Evolutionary conservation across 2,329 filamentous ascomycete genomes (phyloP), one percentile per base, ranked within the genome.

Genomic region (Coniochaeta hoffmannii): DNA sequence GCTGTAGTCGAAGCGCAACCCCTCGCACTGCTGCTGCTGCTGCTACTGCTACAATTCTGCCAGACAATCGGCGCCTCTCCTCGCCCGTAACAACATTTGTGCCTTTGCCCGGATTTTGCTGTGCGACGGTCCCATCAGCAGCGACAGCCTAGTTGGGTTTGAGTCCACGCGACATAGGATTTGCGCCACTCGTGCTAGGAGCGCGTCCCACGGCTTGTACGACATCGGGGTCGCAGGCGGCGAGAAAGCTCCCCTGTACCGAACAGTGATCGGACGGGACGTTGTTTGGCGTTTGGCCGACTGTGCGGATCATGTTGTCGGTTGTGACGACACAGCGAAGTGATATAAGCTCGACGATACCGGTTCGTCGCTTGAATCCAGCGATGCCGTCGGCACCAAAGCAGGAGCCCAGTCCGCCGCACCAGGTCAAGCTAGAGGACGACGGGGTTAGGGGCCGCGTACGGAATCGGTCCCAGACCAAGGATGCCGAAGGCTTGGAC

Each of bases 391-490:
- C 41, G 12, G 24, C 24, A 15, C 65, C 72, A 53, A 62, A 65
- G 35, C 73, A 76, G 59, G 75, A 72, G 55, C 70, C 68, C 28
- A 73, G 70, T 4, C 70, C 73, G 52, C 71, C 71, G 31, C 69
- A 71, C 55, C 64, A 65, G 56, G 59, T 72, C 62, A 74, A 74
- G 57, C 68, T 69, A 54, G 75, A 78, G 58, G 66, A 70, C 41
- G 65, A 73, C 55, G 58, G 60, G 19, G 73, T 72, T 36, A 68
- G 73, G 50, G 72, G 71, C 11, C 72, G 73, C 30, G 71, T 66
- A 30, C 68, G 72, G 58, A 76, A 73, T 58, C 72, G 69, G 55
- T 74, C 76, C 14, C 68, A 69, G 14, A 71, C 73, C 56, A 71
- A 73, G 59, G 71, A 75, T 54, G 65, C 67, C 53, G 66, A 71